Conservation (phyloP, 2,329 filamentous ascomycete species). For the Coniochaeta sp. region DNA sequence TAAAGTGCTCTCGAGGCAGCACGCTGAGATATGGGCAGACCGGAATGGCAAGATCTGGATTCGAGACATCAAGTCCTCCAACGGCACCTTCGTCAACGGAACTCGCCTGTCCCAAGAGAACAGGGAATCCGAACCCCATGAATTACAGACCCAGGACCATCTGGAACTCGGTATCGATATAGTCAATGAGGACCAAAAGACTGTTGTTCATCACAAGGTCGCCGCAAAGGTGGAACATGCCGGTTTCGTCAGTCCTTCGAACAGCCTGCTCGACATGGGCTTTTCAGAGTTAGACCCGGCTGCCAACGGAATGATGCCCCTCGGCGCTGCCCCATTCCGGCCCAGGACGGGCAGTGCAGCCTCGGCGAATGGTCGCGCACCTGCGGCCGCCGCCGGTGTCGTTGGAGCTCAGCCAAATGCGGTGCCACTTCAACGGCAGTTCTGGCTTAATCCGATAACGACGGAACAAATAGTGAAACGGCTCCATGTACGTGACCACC, state of each 20-base stretch:
- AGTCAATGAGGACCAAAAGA: conserved; percentile 97
- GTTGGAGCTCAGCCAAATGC: conserved; percentile 49
- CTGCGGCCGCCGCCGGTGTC: conserved; percentile 38
- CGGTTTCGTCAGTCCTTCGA: conserved; percentile 68
- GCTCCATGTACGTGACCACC: conserved; percentile 57
- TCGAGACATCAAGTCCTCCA: conserved; percentile 95
- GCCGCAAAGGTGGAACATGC: conserved; percentile 95
- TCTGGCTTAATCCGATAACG: conserved; percentile 82
- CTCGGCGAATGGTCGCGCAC: conserved; percentile 59
- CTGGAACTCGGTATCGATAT: conserved; percentile 97
- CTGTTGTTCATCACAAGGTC: conserved; percentile 96
- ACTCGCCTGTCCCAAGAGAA: conserved; percentile 87
- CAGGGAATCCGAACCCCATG: conserved; percentile 90
- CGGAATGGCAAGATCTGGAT: conserved; percentile 87
- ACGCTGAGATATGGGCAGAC: conserved; percentile 93
- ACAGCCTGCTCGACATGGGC: conserved; percentile 78
- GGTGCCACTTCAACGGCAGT: conserved; percentile 70
- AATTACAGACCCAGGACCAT: conserved; percentile 84
- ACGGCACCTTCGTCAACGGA: conserved; percentile 96
- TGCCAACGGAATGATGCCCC: conserved; percentile 62
- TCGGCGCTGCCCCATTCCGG: conserved; percentile 61
- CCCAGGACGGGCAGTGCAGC: conserved; percentile 62
- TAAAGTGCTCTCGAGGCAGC: conserved; percentile 91
- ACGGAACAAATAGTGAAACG: conserved; percentile 93
- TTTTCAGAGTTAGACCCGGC: conserved; percentile 87